Evolutionary conservation across 768 basidiomycete species (phyloP).

Genomic region (Cyathus striatus): DNA sequence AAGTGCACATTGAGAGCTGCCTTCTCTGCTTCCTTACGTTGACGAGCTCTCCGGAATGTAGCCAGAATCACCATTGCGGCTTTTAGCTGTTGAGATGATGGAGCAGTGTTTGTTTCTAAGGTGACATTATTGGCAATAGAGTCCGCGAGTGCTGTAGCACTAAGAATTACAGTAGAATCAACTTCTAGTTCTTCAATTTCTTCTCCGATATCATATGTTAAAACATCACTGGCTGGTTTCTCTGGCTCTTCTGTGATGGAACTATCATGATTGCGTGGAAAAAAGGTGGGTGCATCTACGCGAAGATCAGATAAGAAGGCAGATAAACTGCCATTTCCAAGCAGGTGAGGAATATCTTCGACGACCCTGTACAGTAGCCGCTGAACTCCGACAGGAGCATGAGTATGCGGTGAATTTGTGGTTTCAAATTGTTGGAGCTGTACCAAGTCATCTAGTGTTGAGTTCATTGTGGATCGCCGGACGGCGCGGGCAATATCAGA

Average conservation of each 20-base stretch:
- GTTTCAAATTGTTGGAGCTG: slow-evolving; percentile 12
- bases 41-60: no score
- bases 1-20: no score
- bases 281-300: background rate
- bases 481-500: slow-evolving; percentile 6
- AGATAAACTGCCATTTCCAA: background rate
- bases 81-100: no score
- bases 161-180: background rate
- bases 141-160: no score
- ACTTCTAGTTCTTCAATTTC: background rate
- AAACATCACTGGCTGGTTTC: background rate
- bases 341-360: slow-evolving; percentile 4
- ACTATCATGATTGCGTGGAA: background rate
- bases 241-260: background rate
- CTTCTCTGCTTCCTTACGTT: no score
- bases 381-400: slow-evolving; percentile 7
- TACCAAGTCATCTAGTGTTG: slow-evolving; percentile 15
- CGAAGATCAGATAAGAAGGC: background rate
- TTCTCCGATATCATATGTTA: background rate
- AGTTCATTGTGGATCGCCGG: slow-evolving; percentile 6
- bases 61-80: no score
- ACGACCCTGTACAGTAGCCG: slow-evolving; percentile 10
- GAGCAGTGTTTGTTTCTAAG: no score
- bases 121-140: no score
- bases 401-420: background rate